Base-by-base conservation (phyloP, 2,329 filamentous ascomycete genomes). In the Paraconiothyrium sp. region DNA sequence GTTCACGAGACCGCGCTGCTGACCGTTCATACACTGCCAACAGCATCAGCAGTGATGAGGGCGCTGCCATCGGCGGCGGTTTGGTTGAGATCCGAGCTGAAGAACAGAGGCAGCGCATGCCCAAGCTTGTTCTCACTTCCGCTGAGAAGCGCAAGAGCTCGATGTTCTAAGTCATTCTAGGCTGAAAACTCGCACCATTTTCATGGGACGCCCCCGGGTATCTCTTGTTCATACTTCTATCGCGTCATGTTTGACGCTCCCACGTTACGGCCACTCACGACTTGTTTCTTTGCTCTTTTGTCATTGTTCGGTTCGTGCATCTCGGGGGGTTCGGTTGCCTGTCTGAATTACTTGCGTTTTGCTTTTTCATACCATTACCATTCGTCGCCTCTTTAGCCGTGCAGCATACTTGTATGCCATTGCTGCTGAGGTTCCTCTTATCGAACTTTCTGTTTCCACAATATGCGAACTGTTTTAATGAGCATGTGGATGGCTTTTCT, bases 101-200 rank as follows among this genome's bases (percentile, higher is more conserved):
- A 80, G 86, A 89, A 79, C 80, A 86, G 65, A 84, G 88, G 71
- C 82, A 82, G 46, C 85, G 87, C 66, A 91, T 91, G 70, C 91
- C 93, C 57, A 90, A 93, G 85, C 88, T 97, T 75, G 91, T 97
- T 68, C 86, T 97, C 68, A 94, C 92, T 68, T 94, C 89, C 78
- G 91, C 90, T 65, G 93, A 97, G 84, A 97, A 97, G 88, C 91
- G 93, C 79, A 96, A 93, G 85, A 90, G 87, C 80, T 83, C 86
- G 62, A 79, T 87, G 75, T 86, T 85, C 74, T 90, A 83, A 82
- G 63, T 34, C 41, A 50, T 51, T 39, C 51, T 27, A 6, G 63
- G 61, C 43, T 60, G 66, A 63, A 64, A 61, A 22, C 11, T 49
- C 35, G 13, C 57, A 20, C 51, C 48, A 22, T 37, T 43, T 58